Percentiles rank a stretch among this genome's conserved stretches.
These are phyloP conservation scores for Terfezia boudieri DNA, from an alignment of 495 filamentous ascomycete genomes.

Conservation along the genomic window DNA sequence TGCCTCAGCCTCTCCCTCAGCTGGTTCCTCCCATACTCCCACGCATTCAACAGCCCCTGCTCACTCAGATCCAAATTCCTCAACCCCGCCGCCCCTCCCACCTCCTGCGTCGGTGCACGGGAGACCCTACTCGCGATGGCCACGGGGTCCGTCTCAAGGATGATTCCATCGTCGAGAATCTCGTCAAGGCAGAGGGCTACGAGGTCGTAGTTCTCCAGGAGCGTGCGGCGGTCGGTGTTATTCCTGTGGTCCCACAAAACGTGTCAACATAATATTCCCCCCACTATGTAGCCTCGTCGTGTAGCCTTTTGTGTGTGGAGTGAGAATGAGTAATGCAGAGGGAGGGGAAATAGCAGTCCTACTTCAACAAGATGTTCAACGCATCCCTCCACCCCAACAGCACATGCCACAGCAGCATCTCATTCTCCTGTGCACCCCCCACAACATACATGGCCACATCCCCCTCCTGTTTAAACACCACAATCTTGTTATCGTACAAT, in stretches of 20 bases:
- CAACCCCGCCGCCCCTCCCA: slow-evolving; percentile 54
- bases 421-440: slow-evolving; percentile 79
- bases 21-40: slow-evolving; percentile 86
- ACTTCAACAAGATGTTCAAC: slow-evolving; percentile 84
- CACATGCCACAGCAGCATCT: slow-evolving; percentile 87
- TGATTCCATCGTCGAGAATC: slow-evolving; percentile 87
- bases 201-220: slow-evolving; percentile 92
- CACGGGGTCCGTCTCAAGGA: slow-evolving; percentile 87
- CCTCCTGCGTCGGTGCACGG: slow-evolving; percentile 77
- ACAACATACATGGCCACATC: slow-evolving; percentile 97
- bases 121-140: slow-evolving; percentile 78
- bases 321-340: not conserved
- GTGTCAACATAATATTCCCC: not conserved
- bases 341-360: slow-evolving; percentile 12
- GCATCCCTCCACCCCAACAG: slow-evolving; percentile 72
- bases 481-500: slow-evolving; percentile 80
- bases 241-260: slow-evolving; percentile 29
- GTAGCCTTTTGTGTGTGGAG: not conserved
- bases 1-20: slow-evolving; percentile 80
- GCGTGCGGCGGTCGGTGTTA: slow-evolving; percentile 87
- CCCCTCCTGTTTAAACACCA: slow-evolving; percentile 92
- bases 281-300: not conserved
- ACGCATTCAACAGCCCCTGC: slow-evolving; percentile 83
- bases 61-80: slow-evolving; percentile 88
- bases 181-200: slow-evolving; percentile 87